Conservation (phyloP, 495 filamentous ascomycete species). For the Pseudoneurospora amorphoporcata region DNA sequence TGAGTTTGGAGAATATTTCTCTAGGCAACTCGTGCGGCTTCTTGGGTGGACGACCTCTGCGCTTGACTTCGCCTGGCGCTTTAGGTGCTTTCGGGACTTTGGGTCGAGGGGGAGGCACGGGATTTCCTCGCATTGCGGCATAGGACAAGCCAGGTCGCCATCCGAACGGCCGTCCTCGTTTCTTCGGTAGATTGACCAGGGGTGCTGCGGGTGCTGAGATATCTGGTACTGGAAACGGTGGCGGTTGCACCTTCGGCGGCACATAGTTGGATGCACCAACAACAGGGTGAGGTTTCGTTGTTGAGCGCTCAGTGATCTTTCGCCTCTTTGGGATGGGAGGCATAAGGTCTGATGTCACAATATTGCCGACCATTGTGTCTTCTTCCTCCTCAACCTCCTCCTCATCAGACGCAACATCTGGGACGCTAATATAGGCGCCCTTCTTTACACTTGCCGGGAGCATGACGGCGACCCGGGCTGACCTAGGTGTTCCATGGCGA, state of each 20-base stretch:
- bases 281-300: neutral
- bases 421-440: neutral
- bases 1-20: slow-evolving; percentile 15
- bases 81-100: slow-evolving; percentile 10
- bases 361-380: neutral
- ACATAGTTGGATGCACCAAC: neutral
- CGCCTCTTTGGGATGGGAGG: neutral
- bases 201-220: neutral
- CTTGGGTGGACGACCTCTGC: slow-evolving; percentile 12
- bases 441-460: slow-evolving; percentile 1
- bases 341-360: slow-evolving; percentile 7
- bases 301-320: neutral
- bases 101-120: slow-evolving; percentile 1
- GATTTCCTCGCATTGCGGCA: neutral
- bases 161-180: slow-evolving; percentile 21
- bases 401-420: neutral
- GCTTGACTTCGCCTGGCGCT: slow-evolving; percentile 8
- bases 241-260: neutral
- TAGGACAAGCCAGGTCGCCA: slow-evolving; percentile 19
- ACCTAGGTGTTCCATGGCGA: neutral
- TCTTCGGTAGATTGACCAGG: slow-evolving; percentile 7
- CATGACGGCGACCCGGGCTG: slow-evolving; percentile 4
- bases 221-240: neutral
- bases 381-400: neutral
- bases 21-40: slow-evolving; percentile 12